A percentile compares a stretch with the other conserved stretches of the same genome.
These are phyloP conservation scores for Balamuthia mandrillaris DNA, from an alignment of 208 protist species.

Conservation along the genomic window DNA sequence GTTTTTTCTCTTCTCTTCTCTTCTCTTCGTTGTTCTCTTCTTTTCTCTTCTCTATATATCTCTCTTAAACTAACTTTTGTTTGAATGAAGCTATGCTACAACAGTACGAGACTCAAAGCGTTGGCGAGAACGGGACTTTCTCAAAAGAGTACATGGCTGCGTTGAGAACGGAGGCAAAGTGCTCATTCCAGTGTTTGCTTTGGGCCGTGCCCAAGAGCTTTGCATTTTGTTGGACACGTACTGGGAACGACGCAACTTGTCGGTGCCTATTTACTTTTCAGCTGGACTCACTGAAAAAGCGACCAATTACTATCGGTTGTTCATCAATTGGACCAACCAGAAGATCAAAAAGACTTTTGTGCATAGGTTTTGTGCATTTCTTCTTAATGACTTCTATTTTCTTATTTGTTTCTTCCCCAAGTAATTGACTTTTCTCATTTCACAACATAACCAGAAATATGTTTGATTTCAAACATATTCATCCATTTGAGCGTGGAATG, in stretches of 20 bases:
- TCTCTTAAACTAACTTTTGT: constrained; percentile 70
- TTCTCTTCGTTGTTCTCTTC: not conserved
- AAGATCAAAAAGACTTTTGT: constrained; percentile 80
- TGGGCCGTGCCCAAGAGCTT: constrained; percentile 84
- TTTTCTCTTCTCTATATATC: not conserved
- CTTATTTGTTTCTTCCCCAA: not conserved
- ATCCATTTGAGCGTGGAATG: constrained; percentile 66
- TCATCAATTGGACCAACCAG: constrained; percentile 86
- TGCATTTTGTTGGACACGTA: constrained; percentile 84
- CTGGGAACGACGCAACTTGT: constrained; percentile 82
- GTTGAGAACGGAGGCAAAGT: constrained; percentile 74
- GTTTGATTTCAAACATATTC: constrained; percentile 84
- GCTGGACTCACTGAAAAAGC: constrained; percentile 75
- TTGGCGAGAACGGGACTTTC: constrained; percentile 81
- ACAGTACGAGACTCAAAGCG: constrained; percentile 86
- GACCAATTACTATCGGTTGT: constrained; percentile 86
- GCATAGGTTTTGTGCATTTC: not conserved
- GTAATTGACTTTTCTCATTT: not conserved
- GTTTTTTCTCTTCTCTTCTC: not conserved
- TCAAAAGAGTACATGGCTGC: constrained; percentile 76
- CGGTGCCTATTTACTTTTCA: constrained; percentile 85
- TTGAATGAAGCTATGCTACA: constrained; percentile 85
- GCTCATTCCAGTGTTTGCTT: constrained; percentile 85
- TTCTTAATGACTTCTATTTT: not conserved
- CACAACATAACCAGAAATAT: constrained; percentile 61